Evolutionary conservation across 1,284 basidiomycete genomes (phyloP), one percentile per base, ranked within the genome.

Genomic region (Apiotrichum montevideense): DNA sequence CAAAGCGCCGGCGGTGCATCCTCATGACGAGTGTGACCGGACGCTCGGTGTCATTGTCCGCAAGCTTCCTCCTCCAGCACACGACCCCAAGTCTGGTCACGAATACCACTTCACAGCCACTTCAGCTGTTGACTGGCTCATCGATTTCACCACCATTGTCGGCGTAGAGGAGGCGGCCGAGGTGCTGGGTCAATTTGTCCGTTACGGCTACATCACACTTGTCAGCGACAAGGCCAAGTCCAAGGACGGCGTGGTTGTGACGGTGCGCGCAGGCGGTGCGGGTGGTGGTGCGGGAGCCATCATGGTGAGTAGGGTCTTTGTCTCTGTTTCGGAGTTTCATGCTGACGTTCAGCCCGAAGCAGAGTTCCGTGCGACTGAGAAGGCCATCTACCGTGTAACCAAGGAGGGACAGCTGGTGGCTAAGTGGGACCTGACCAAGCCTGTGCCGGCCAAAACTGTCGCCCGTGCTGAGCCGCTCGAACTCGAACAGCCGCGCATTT

Each of bases 101-200:
- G 89, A 87, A 71, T 83, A 86, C 74, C 90, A 89, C 68, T 98
- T 98, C 74, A 80, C 85, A 34, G 91, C 95, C 33, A 83, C 89
- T 53, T 83, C 83, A 41, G 93, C 90, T 0, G 81, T 98, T 56
- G 92, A 97, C 75, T 99, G 96, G 96, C 84, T 99, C 52, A 89
- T 91, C 72, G 94, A 98, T 76, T 98, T 93, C 66, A 94, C 95
- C 1, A 97, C 95, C 0, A 90, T 95, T 46, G 91, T 94, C 50
- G 94, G 93, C 29, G 81, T 90, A 53, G 96, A 99, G 71, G 96
- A 98, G 76, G 95, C 93, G 0, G 92, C 92, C 29, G 96, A 98
- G 79, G 87, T 98, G 81, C 86, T 90, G 4, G 96, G 93, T 1
- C 96, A 98, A 71, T 98, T 98, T 70, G 93, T 98, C 47, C 86